Evolutionary conservation across 306 rosid species (phyloP).

Genomic region (Glycyrrhiza uralensis): DNA sequence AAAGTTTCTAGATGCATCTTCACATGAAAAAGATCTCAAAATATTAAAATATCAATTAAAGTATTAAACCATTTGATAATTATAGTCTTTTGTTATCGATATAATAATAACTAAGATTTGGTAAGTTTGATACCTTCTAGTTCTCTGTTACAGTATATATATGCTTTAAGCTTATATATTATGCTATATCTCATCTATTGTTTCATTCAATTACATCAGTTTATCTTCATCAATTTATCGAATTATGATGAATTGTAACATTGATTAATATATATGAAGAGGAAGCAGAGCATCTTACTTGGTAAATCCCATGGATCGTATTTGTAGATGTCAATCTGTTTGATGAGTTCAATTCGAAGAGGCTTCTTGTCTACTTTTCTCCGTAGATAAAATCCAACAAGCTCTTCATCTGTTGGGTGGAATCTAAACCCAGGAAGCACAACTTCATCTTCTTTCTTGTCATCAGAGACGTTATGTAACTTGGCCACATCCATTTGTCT

Average conservation of each 20-base stretch:
- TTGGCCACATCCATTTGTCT: conserved; percentile 41
- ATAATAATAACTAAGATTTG: background rate
- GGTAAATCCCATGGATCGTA: conserved; percentile 99
- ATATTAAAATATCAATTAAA: background rate
- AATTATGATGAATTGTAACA: too few relatives aligned
- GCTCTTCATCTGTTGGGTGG: conserved; percentile 94
- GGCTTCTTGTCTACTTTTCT: conserved; percentile 73
- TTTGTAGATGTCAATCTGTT: conserved; percentile 85
- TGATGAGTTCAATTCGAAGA: conserved; percentile 68
- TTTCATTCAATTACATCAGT: background rate
- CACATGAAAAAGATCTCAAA: background rate
- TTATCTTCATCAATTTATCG: background rate
- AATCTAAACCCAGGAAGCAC: conserved; percentile 89
- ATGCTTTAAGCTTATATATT: background rate
- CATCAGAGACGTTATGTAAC: background rate
- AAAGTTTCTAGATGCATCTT: background rate
- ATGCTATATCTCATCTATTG: background rate
- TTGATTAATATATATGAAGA: too few relatives aligned
- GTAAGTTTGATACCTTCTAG: background rate
- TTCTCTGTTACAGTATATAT: background rate
- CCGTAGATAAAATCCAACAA: conserved; percentile 74
- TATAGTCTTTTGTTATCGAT: background rate
- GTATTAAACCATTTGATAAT: conserved; percentile 1
- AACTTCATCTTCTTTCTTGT: conserved; percentile 38
- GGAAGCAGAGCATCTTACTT: conserved; percentile 45